phyloP scores from a whole-genome alignment of 1,139 yeast species.

The Entelexis paramagnoliae region DNA sequence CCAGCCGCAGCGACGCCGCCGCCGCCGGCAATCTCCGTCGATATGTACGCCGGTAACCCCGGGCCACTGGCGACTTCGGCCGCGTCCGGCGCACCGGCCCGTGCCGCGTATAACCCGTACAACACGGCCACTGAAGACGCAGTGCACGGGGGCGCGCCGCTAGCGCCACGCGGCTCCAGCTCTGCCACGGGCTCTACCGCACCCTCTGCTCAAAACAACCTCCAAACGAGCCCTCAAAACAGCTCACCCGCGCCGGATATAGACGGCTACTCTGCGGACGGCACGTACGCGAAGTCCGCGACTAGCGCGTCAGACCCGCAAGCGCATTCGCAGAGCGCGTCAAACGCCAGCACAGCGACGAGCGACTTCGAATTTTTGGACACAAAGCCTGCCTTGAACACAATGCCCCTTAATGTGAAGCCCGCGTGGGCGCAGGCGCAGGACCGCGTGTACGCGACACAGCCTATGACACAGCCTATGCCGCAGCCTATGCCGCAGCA shows the following conservation, averaged over 20 bases:
- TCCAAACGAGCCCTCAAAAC: neutral
- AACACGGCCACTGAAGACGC: neutral
- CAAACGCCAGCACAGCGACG: constrained; percentile 4
- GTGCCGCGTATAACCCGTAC: neutral
- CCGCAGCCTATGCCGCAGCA: neutral
- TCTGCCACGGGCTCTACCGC: too few relatives aligned
- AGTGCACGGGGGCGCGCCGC: too few relatives aligned
- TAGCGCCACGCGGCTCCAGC: too few relatives aligned
- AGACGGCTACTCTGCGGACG: neutral
- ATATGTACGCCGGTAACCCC: too few relatives aligned
- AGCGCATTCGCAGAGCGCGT: constrained; percentile 1
- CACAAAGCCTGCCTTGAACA: neutral
- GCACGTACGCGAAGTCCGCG: neutral
- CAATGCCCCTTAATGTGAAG: neutral
- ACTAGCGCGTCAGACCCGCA: neutral
- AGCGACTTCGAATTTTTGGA: constrained; percentile 4
- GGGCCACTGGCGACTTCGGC: neutral
- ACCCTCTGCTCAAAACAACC: too few relatives aligned
- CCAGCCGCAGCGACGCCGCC: neutral
- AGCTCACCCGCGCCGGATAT: neutral
- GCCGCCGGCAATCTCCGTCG: too few relatives aligned
- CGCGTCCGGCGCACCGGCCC: neutral
- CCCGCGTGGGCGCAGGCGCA: constrained; percentile 7
- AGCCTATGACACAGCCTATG: neutral
- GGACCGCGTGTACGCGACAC: neutral